These are phyloP conservation scores for Metschnikowia vanudenii DNA, from an alignment of 805 yeast genomes.

Conservation along the genomic window DNA sequence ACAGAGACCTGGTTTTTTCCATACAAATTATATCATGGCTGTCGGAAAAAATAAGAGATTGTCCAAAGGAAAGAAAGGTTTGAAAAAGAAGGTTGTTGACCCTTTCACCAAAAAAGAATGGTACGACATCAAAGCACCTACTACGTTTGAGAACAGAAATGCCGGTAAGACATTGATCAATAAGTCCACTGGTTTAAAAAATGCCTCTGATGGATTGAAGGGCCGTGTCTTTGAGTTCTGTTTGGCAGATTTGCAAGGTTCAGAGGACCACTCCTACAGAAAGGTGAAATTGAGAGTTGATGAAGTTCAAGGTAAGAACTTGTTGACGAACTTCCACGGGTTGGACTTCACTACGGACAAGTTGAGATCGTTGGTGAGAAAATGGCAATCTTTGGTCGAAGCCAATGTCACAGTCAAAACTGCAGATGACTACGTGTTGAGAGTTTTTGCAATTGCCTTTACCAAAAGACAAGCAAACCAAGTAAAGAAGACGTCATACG, in stretches of 20 bases:
- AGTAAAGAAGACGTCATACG: slow-evolving; percentile 96
- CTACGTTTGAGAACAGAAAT: slow-evolving; percentile 97
- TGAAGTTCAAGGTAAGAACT: slow-evolving; percentile 98
- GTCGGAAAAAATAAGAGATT: slow-evolving; percentile 91
- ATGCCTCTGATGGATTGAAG: slow-evolving; percentile 96
- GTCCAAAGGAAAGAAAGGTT: slow-evolving; percentile 90
- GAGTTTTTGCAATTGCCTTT: slow-evolving; percentile 97
- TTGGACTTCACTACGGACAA: slow-evolving; percentile 97
- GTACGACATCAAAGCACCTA: slow-evolving; percentile 98
- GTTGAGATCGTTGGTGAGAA: slow-evolving; percentile 95
- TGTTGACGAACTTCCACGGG: slow-evolving; percentile 99
- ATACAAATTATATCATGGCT: slow-evolving; percentile 48
- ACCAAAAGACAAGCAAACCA: slow-evolving; percentile 97
- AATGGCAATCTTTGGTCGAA: slow-evolving; percentile 98
- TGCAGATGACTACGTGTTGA: slow-evolving; percentile 93
- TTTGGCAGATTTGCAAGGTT: slow-evolving; percentile 96
- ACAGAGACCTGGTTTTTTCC: not conserved
- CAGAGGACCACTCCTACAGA: slow-evolving; percentile 98
- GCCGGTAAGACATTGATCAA: slow-evolving; percentile 98
- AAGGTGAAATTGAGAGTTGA: slow-evolving; percentile 97
- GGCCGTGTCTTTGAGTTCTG: slow-evolving; percentile 96
- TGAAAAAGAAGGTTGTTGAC: slow-evolving; percentile 98
- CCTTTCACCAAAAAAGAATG: slow-evolving; percentile 99
- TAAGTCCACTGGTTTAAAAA: slow-evolving; percentile 97
- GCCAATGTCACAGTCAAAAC: slow-evolving; percentile 98